Evolutionary conservation across 148 eudicot genomes (phyloP), one percentile per base, ranked within the genome.

Genomic region (Simmondsia chinensis): DNA sequence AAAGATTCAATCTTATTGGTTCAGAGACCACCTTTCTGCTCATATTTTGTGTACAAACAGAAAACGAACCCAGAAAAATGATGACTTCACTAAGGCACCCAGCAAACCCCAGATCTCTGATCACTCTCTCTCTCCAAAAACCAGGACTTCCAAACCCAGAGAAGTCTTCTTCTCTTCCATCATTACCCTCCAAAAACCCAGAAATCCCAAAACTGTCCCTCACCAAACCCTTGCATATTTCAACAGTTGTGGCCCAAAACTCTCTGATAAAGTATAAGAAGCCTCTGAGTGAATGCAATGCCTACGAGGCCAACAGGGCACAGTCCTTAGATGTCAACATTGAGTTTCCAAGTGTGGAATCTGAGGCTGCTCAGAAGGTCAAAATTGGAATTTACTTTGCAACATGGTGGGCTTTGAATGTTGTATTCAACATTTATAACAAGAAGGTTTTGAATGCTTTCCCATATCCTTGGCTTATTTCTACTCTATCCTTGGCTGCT

Each of bases 401-500:
- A 14, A 68, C 72, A 7, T 79, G 86, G 86, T 79, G 86, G 86
- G 75, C 73, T 51, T 57, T 79, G 48, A 79, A 79, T 65, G 86
- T 79, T 22, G 76, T 79, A 3, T 79, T 75, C 26, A 79, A 79
- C 51, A 79, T 79, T 17, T 79, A 79, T 17, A 79, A 79, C 41
- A 79, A 79, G 65, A 79, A 79, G 47, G 86, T 79, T n/a, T 48
- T 79, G 62, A 79, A 79, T 71, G 86, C 73, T 12, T 79, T 79
- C 48, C 86, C 86, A 30, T 79, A 65, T 29, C 86, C 86, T 28
- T 79, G 86, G 86, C 64, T 79, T 2, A 75, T 82, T 4, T 79
- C 86, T 0, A 79, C 86, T 0, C 82, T 79, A n/a, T 75, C 82
- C 9, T 69, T 79, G 13, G 86, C 86, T 59, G 82, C 73, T 40